Evolutionary conservation across 2,329 filamentous ascomycete species (phyloP), one percentile per base, ranked within the genome.

Genomic region (Sclerotinia glacialis): DNA sequence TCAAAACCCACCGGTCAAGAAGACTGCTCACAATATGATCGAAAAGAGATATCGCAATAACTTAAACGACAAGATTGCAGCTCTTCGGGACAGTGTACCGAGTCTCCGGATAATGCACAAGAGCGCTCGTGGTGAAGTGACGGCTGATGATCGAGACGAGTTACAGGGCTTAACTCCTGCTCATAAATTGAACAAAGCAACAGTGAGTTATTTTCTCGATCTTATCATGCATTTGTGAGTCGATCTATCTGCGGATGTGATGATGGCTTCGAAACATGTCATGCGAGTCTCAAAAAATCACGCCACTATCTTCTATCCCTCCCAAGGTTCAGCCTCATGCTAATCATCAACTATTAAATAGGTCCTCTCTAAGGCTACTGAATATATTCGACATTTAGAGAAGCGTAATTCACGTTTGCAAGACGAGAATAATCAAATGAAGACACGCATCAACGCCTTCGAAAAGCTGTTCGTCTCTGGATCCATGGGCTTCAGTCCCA

Each of bases 161-260:
- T 83, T 90, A 21, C 89, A 96, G 72, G 92, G 92, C 62, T 81
- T 95, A 62, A 89, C 92, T 2, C 91, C 93, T 0, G 92, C 93
- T 7, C 93, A 96, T 80, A 98, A 98, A 78, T 82, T 97, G 37
- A 98, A 98, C 81, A 98, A 98, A 78, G 94, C 94, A n/a, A 97
- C 93, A 2, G 92, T 88, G 78, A 74, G 76, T 65, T 26, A n/a
- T 31, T 23, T 46, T 23, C 9, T 53, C 16, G 34, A 26, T 28
- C 6, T n/a, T 23, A 26, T 59, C 40, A 50, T 37, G 49, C 42
- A 37, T 18, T 40, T 44, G 37, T 37, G 34, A 49, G 49, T 61
- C 37, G 49, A 65, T 60, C 8, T 61, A 59, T 63, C 50, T 62
- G 50, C 52, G 23, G 49, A 40, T 34, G 23, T 40, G 42, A 34